Evolutionary conservation across 73 alveolate genomes (phyloP).

Genomic region (Paramecium pentaurelia): DNA sequence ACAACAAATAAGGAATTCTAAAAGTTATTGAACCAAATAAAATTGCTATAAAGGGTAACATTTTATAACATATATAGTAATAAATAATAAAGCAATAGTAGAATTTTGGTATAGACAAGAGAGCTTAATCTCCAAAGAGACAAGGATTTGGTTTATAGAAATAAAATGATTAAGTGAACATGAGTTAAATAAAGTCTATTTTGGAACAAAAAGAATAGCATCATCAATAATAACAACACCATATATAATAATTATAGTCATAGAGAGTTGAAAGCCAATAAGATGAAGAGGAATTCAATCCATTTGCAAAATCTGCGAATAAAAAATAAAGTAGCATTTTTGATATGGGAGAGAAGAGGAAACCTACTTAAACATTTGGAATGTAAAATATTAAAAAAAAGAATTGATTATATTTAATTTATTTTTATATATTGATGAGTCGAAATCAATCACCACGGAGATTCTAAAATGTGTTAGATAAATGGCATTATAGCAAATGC

Average conservation of each 20-base stretch:
- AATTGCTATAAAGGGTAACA: background rate
- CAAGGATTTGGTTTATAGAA: background rate
- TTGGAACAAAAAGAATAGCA: background rate
- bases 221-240: background rate
- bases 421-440: background rate
- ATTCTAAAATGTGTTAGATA: background rate
- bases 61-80: background rate
- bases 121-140: background rate
- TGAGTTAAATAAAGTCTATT: background rate
- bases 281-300: background rate
- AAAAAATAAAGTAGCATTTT: background rate
- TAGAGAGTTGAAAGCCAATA: background rate
- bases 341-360: background rate
- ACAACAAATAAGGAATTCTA: background rate
- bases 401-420: background rate
- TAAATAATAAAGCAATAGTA: background rate
- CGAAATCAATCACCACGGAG: background rate
- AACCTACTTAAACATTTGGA: background rate
- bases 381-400: background rate
- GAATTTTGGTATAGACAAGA: background rate
- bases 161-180: background rate
- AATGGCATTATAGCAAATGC: slow-evolving; percentile 32
- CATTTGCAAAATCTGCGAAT: background rate
- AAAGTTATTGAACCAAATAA: background rate
- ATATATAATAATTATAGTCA: background rate